Base-by-base conservation (phyloP, 306 rosid species). In the Sphenostylis stenocarpa region DNA sequence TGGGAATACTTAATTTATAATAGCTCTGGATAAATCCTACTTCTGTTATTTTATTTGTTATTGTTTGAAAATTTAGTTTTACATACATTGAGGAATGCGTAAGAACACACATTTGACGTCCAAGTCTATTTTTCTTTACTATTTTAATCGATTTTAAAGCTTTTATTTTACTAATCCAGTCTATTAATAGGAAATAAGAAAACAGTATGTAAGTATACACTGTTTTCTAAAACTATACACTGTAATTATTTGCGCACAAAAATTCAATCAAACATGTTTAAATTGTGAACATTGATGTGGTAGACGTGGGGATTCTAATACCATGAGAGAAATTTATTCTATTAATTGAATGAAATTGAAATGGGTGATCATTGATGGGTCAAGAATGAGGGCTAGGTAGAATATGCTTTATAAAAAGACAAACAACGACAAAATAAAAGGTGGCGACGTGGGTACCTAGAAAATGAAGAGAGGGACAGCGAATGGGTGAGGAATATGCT, bases 391-490 rank as follows among this genome's bases (percentile, higher is more conserved):
- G 9, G 36, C 24, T 21, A 53, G 64, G n/a, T 5, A 19, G 76
- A 71, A 36, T 52, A 71, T 71, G 64, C 65, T 20, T 36, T 53
- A 21, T 34, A 49, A 36, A 71, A 47, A 7, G 2, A 61, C 3
- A 44, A 14, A n/a, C n/a, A 3, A 24, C 0, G 66, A 51, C 47
- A 70, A 61, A 20, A 8, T 28, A 39, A 44, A 67, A 52, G 48
- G 56, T 23, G 56, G 34, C 48, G 39, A 1, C 8, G 58, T 23
- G 77, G 26, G 3, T 89, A 95, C 98, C 97, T 64, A 90, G 61
- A 78, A 95, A 95, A 68, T 95, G 98, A 19, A 95, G 93, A 61
- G 98, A 88, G 4, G 86, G 88, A 29, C 91, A 86, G 4, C 38
- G 16, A 75, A 95, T 84, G 21, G 87, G 70, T 2, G 91, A 5